A percentile compares a stretch with the other conserved stretches of the same genome.
These are phyloP conservation scores for Coniochaeta sp. DNA, from an alignment of 2,329 filamentous ascomycete species.

Conservation along the genomic window DNA sequence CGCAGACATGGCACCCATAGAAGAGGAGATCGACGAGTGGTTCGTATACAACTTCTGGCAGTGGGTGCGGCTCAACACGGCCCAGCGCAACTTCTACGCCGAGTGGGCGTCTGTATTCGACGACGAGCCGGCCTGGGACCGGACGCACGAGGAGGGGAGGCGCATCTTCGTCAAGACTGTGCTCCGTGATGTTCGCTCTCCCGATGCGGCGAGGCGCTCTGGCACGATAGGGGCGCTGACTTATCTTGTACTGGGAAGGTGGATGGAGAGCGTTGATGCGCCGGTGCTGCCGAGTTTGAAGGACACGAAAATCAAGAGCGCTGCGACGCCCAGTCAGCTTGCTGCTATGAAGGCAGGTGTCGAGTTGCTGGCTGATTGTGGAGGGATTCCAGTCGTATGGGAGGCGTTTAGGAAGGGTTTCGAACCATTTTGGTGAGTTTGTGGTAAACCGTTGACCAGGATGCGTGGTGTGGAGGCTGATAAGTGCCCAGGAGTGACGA, in stretches of 20 bases:
- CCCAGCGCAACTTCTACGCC: slow-evolving; percentile 41
- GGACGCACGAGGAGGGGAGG: slow-evolving; percentile 49
- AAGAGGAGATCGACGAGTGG: slow-evolving; percentile 95
- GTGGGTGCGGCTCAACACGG: slow-evolving; percentile 67
- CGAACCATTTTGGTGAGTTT: slow-evolving; percentile 43
- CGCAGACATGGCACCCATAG: slow-evolving; percentile 63
- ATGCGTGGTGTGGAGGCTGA: slow-evolving; percentile 19
- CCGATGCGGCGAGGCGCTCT: slow-evolving; percentile 38
- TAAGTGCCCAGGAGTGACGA: slow-evolving; percentile 36
- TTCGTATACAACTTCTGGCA: slow-evolving; percentile 89
- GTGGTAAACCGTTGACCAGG: neutral
- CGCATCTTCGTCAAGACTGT: slow-evolving; percentile 50
- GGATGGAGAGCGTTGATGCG: slow-evolving; percentile 57
- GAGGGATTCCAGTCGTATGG: slow-evolving; percentile 45
- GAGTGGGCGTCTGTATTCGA: slow-evolving; percentile 24
- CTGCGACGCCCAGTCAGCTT: slow-evolving; percentile 50
- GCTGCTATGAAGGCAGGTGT: slow-evolving; percentile 51
- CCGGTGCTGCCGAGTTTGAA: slow-evolving; percentile 26
- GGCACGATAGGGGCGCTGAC: slow-evolving; percentile 50
- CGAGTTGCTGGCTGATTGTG: slow-evolving; percentile 40
- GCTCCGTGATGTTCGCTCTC: slow-evolving; percentile 33
- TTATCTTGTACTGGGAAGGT: slow-evolving; percentile 61
- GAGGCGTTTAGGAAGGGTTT: slow-evolving; percentile 39
- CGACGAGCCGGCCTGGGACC: slow-evolving; percentile 55
- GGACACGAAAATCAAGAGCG: slow-evolving; percentile 35